Base-by-base conservation (phyloP, 768 basidiomycete genomes). In the Nidularia pulvinata region DNA sequence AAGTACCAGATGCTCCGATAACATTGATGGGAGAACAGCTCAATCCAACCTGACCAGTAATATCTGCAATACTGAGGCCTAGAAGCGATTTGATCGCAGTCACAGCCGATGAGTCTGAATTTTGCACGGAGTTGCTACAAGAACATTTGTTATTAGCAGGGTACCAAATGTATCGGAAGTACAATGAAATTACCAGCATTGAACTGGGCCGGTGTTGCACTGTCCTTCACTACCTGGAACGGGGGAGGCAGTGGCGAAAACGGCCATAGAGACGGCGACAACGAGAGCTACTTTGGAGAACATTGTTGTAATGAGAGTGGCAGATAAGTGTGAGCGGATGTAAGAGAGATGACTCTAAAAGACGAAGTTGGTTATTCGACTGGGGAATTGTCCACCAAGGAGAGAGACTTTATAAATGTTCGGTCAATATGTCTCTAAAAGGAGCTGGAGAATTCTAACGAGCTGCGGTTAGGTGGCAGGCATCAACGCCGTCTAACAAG, bases 161-260 rank as follows among this genome's bases (percentile, higher is more conserved):
- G 4, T 44, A 51, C 33, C 25, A 9, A 7, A 5, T 16, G 22
- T 16, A 2, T 10, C 11, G 3, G 16, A 37, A 25, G 4, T 6
- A 46, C 22, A 13, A 33, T 10, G 7, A 4, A 49, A 58, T 59
- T 32, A 16, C 61, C 68, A 69, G 62, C 68, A 69, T 37, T 67
- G 62, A 33, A 62, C 39, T 22, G 59, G 11, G 19, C 68, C 68
- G 33, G 66, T 68, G 61, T 64, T 65, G 65, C 68, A 69, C 25
- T 59, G 59, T 44, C 55, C 51, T 25, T 46, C 35, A 46, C 57
- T 57, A 10, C 49, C 55, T 6, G 59, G 60, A 25, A 57, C 44
- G 32, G 66, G 66, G 11, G 62, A 57, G n/a, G 70, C 70, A 33
- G 66, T 67, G 34, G 59, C 65, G 50, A 66, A 65, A 58, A 63